Evolutionary conservation across 148 eudicot genomes (phyloP).

Genomic region (Rhododendron williamsianum): DNA sequence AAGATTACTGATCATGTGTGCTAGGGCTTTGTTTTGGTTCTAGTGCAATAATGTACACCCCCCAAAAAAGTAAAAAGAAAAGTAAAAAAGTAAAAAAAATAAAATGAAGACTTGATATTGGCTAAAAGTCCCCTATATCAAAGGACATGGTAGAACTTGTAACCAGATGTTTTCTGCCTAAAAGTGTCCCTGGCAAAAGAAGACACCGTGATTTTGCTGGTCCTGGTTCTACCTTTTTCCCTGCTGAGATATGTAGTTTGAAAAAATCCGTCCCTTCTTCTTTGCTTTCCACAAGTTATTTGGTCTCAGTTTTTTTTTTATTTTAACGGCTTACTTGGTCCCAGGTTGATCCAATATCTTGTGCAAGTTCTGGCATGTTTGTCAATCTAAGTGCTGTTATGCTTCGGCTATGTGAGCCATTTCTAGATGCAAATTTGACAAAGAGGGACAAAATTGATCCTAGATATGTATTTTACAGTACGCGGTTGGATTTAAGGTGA

Average conservation of each 20-base stretch:
- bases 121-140: neutral
- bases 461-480: slow-evolving; percentile 60
- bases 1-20: neutral
- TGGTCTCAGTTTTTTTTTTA: slow-evolving; percentile 28
- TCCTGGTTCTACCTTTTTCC: neutral
- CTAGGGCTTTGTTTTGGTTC: neutral
- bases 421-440: slow-evolving; percentile 71
- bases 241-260: neutral
- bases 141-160: slow-evolving; percentile 5
- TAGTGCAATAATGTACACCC: neutral
- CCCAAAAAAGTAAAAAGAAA: neutral
- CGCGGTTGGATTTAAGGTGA: slow-evolving; percentile 77
- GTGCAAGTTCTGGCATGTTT: slow-evolving; percentile 99
- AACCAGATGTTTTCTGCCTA: neutral
- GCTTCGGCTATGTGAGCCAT: slow-evolving; percentile 94
- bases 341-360: slow-evolving; percentile 89
- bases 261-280: neutral
- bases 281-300: neutral
- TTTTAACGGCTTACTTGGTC: neutral
- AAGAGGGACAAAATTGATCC: slow-evolving; percentile 87
- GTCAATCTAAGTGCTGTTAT: slow-evolving; percentile 93
- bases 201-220: neutral
- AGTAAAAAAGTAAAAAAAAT: neutral
- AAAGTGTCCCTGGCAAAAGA: neutral
- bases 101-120: neutral